Base-by-base conservation (phyloP, 441 rosid species). In the Hypseocharis bilobata region DNA sequence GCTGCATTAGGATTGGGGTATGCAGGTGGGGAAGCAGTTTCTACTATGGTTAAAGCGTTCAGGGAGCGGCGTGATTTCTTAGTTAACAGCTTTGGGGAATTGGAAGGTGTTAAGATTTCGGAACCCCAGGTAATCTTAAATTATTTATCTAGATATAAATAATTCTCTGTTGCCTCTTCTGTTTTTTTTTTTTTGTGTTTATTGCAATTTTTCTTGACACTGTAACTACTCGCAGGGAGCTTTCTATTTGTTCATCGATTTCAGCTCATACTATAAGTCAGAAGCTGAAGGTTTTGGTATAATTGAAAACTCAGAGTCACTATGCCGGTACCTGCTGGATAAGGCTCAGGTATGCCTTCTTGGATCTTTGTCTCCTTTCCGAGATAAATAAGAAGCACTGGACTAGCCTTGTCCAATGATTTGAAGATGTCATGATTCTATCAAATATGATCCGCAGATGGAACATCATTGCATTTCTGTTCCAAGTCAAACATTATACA, bases 1-100 rank as follows among this genome's bases (percentile, higher is more conserved):
- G 97, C 97, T 51, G 99, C 97, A 28, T 76, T 91, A 68, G 96
- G 87, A 19, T 63, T 92, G 65, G 99, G 99, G 16, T 84, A 88
- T 74, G 97, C 92, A 4, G 99, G 99, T 14, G 96, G 99, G 19
- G 89, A 93, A 79, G 84, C 83, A 7, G 88, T 91, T 26, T 71
- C 88, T 13, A 78, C 70, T 4, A 93, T 91, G 99, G 96, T 89
- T 17, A 83, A 80, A 77, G 91, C 97, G 54, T 93, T 91, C 74
- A 76, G 83, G 80, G 97, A 93, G 66, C 80, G 99, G 17, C 84
- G 96, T 72, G 99, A 93, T 79, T 88, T 80, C 81, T 84, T 93
- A 80, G 81, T 93, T 69, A 81, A 82, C 75, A 84, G 84, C 79
- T 82, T 91, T 8, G 77, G 87, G 49, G 91, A 83, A 72, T 60